Percentiles rank a stretch among this genome's conserved stretches.
Conservation (phyloP, 495 filamentous ascomycete genomes). For the Hypoxylon perforatum region DNA sequence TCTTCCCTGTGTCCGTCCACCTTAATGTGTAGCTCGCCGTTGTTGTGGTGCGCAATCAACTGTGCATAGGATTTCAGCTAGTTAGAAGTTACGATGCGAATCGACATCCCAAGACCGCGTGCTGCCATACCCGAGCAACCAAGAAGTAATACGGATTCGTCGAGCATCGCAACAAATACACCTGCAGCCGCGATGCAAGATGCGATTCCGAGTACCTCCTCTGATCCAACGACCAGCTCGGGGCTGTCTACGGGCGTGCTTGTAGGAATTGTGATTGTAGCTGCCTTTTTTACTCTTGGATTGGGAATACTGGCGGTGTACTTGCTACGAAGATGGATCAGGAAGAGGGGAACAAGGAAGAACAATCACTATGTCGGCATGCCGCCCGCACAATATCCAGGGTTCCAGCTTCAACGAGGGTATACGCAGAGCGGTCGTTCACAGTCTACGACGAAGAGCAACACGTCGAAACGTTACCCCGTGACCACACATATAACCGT, state of each 20-base stretch:
- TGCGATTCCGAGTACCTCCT: not conserved
- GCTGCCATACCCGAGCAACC: not conserved
- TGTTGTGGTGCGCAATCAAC: not conserved
- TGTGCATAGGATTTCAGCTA: not conserved
- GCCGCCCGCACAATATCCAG: slow-evolving; percentile 18
- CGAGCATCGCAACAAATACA: not conserved
- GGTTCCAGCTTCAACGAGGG: slow-evolving; percentile 8
- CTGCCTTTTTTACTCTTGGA: not conserved
- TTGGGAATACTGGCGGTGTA: not conserved
- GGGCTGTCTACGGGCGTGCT: not conserved
- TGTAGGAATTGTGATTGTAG: not conserved
- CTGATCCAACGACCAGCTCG: not conserved
- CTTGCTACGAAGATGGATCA: not conserved
- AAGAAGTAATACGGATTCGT: not conserved
- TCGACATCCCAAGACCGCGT: not conserved
- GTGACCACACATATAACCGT: not conserved
- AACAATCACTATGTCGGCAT: slow-evolving; percentile 16
- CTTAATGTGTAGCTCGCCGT: not conserved
- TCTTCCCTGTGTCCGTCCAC: not conserved
- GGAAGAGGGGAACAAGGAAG: not conserved
- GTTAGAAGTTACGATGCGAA: not conserved
- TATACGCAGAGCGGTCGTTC: not conserved
- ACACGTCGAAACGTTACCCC: not conserved
- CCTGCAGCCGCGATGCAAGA: too few relatives aligned
- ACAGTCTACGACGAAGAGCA: not conserved